Percentiles rank a stretch among this genome's conserved stretches.
Evolutionary conservation across 1,284 basidiomycete species (phyloP).

Genomic region (Anthracocystis walkeri): DNA sequence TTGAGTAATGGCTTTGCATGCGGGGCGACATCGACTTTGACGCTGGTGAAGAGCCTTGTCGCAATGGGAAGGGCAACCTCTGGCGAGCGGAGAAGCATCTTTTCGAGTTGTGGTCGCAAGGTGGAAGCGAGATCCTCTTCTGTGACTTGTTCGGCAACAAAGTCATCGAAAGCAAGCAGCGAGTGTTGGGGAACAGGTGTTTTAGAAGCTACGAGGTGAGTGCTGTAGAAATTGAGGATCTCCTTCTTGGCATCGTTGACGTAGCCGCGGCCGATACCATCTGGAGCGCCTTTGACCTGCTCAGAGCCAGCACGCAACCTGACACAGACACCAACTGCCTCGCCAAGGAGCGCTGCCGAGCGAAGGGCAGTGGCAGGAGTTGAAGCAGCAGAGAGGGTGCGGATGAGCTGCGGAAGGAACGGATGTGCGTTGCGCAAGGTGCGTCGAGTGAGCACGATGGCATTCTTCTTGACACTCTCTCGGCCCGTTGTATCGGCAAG

Average conservation of each 20-base stretch:
- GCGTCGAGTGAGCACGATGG: slow-evolving; percentile 40
- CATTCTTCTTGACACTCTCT: slow-evolving; percentile 33
- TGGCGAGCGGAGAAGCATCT: slow-evolving; percentile 66
- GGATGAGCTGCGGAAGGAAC: slow-evolving; percentile 48
- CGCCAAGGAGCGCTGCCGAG: slow-evolving; percentile 50
- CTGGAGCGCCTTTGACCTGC: slow-evolving; percentile 45
- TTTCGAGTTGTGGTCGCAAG: slow-evolving; percentile 64
- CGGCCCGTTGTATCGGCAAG: slow-evolving; percentile 25
- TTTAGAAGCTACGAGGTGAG: slow-evolving; percentile 61
- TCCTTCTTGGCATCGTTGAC: slow-evolving; percentile 33
- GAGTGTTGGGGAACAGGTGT: slow-evolving; percentile 43
- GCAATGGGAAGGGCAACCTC: slow-evolving; percentile 59
- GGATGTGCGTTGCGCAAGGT: slow-evolving; percentile 45
- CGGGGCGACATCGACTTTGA: slow-evolving; percentile 40
- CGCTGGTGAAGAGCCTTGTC: slow-evolving; percentile 40
- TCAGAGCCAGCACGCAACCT: slow-evolving; percentile 57
- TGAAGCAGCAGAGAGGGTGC: slow-evolving; percentile 36
- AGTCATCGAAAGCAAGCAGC: slow-evolving; percentile 52
- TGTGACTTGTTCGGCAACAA: slow-evolving; percentile 50
- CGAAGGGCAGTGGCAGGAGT: slow-evolving; percentile 41
- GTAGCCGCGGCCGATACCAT: slow-evolving; percentile 50
- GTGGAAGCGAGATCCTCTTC: slow-evolving; percentile 46
- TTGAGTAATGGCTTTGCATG: slow-evolving; percentile 49
- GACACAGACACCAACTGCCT: slow-evolving; percentile 50
- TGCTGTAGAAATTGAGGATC: slow-evolving; percentile 59